Evolutionary conservation across 352 stramenopile species (phyloP), one percentile per base, ranked within the genome.

Genomic region (Phytopythium chamaehyphon): DNA sequence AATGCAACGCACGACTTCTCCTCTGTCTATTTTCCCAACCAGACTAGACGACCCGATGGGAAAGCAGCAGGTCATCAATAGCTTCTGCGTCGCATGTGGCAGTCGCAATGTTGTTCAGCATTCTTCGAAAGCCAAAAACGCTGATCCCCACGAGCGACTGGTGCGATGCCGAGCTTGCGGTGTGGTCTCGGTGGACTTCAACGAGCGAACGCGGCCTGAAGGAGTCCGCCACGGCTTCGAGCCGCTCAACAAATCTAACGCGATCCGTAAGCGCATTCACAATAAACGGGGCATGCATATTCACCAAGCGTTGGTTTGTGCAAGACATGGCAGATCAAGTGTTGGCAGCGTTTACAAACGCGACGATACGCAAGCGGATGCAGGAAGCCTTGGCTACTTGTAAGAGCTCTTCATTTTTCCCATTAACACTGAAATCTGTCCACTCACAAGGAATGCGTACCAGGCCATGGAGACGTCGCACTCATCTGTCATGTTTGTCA

Each of bases 51-150:
- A 47, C 61, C 26, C 21, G n/a, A 47, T 44, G 4, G 22, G 51
- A 4, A 43, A 56, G 19, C 51, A 63, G 6, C 38, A 60, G 44
- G 28, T 40, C 19, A 48, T 68, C 11, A 61, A 60, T 23, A 74
- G 73, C 62, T 76, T 71, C 23, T 88, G 76, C 40, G 60, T 88
- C 26, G 71, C 66, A 21, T 88, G 76, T 28, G 76, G 73, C 8
- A 68, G 64, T 23, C 64, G 61, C 44, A 78, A 78, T 24, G 46
- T 74, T 26, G 44, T 74, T 15, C 40, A 52, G 6, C 46, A 42
- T 28, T 19, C 46, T 4, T 1, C 28, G 14, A 39, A 18, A 16
- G 16, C 42, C 15, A 12, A 14, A 43, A 16, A 40, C 38, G 1
- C 38, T 12, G 14, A 26, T 21, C 24, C 10, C 6, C 21, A 6